Conservation (phyloP, 1,284 basidiomycete genomes). For the Apiotrichum gamsii region DNA sequence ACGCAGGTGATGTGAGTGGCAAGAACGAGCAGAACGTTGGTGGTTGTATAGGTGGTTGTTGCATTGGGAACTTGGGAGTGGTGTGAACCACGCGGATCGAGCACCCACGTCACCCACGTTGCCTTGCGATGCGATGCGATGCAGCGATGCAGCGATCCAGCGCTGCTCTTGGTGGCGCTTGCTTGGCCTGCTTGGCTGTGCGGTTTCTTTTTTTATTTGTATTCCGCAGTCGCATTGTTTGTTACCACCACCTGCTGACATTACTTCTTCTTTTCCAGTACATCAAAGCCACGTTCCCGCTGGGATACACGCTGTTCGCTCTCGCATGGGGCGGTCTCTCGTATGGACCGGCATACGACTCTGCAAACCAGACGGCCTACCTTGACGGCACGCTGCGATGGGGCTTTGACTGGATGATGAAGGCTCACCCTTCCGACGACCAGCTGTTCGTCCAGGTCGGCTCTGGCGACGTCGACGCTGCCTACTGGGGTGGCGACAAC, state of each 20-base stretch:
- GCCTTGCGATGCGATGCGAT: no score
- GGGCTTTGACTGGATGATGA: slow-evolving; percentile 86
- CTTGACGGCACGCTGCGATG: slow-evolving; percentile 80
- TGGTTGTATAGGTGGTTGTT: no score
- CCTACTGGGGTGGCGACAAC: slow-evolving; percentile 72
- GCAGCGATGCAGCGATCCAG: no score
- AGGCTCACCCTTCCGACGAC: slow-evolving; percentile 71
- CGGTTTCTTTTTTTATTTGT: no score
- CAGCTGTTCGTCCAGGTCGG: slow-evolving; percentile 76
- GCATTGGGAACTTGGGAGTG: no score
- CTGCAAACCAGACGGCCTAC: slow-evolving; percentile 77
- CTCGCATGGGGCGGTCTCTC: slow-evolving; percentile 81
- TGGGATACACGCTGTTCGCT: slow-evolving; percentile 72
- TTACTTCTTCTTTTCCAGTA: no score
- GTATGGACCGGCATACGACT: slow-evolving; percentile 73
- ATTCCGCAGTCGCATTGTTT: no score
- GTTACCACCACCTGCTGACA: no score
- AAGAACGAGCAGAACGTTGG: no score
- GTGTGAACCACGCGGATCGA: not conserved
- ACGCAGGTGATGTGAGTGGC: slow-evolving; percentile 57
- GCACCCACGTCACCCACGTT: not conserved
- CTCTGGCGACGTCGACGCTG: slow-evolving; percentile 60
- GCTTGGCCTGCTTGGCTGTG: no score
- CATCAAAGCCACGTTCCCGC: slow-evolving; percentile 75
- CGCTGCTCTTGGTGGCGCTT: no score